phyloP scores from a whole-genome alignment of 2,329 filamentous ascomycete genomes.

The Beauveria bassiana region DNA sequence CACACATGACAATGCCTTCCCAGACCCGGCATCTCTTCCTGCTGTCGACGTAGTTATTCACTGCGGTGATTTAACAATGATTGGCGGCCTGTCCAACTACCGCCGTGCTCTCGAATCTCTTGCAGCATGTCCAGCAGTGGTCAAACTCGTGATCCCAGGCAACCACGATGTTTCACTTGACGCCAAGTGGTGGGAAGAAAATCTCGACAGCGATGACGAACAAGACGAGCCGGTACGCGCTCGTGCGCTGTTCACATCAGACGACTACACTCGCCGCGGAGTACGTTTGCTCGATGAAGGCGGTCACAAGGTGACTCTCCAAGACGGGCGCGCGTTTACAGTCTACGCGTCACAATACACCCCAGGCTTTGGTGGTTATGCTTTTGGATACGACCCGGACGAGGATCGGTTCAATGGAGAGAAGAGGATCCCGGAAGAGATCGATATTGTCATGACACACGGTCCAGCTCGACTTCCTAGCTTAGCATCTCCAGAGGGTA shows the following conservation, averaged over 20 bases:
- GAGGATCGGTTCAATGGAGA: conserved; percentile 12
- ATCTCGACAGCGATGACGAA: conserved; percentile 22
- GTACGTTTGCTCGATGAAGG: conserved; percentile 32
- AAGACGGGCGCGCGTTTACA: conserved; percentile 29
- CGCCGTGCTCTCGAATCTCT: conserved; percentile 27
- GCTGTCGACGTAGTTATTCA: conserved; percentile 33
- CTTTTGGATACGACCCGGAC: conserved; percentile 29
- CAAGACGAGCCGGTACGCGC: not conserved
- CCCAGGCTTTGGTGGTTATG: conserved; percentile 27
- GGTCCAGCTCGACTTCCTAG: conserved; percentile 20
- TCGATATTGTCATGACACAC: conserved; percentile 20
- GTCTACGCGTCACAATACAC: conserved; percentile 35
- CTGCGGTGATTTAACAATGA: conserved; percentile 35
- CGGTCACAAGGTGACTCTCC: conserved; percentile 25
- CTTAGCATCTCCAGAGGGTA: conserved; percentile 12
- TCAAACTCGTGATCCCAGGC: conserved; percentile 38
- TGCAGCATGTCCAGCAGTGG: conserved; percentile 26
- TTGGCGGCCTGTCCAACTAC: conserved; percentile 31
- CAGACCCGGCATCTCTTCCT: not conserved
- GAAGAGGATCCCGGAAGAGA: conserved; percentile 9
- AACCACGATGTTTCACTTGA: conserved; percentile 37
- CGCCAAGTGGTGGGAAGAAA: conserved; percentile 10
- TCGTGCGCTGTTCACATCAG: conserved; percentile 1
- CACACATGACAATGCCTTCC: conserved; percentile 6
- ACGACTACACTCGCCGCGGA: conserved; percentile 2